Evolutionary conservation across 73 alveolate species (phyloP).

Genomic region (Paramecium sonneborni): DNA sequence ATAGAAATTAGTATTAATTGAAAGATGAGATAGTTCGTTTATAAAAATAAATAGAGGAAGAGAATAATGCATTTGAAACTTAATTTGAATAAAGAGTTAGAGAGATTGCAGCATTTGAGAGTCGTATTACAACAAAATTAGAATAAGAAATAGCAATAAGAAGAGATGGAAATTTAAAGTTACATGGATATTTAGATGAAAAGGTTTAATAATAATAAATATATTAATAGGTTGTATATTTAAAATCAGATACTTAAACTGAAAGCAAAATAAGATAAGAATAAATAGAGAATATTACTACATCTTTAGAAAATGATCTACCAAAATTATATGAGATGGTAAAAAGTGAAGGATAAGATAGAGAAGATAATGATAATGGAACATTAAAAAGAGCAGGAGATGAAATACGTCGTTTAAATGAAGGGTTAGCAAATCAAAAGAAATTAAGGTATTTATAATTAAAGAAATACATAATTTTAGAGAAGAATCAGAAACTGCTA

Average conservation of each 20-base stretch:
- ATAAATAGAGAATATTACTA: constrained; percentile 46
- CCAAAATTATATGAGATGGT: constrained; percentile 67
- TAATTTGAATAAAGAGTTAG: constrained; percentile 61
- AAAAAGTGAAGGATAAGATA: constrained; percentile 61
- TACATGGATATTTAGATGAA: constrained; percentile 62
- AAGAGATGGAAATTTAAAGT: constrained; percentile 62
- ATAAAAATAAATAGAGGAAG: constrained; percentile 64
- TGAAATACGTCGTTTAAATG: constrained; percentile 62
- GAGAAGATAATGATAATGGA: constrained; percentile 60
- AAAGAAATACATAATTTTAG: constrained; percentile 32
- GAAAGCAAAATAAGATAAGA: constrained; percentile 67
- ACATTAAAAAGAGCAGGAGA: constrained; percentile 68
- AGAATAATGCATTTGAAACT: constrained; percentile 55
- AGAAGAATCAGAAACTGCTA: constrained; percentile 94
- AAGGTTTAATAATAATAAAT: background rate
- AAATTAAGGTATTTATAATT: background rate
- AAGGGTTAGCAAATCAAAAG: constrained; percentile 58
- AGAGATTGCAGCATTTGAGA: constrained; percentile 68
- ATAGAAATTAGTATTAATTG: background rate
- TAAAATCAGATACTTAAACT: constrained; percentile 63
- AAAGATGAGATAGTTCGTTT: constrained; percentile 63
- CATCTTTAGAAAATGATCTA: constrained; percentile 64
- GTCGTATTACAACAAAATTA: constrained; percentile 55
- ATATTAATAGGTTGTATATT: constrained; percentile 24
- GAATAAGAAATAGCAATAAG: constrained; percentile 58